Conservation (phyloP, 2,329 filamentous ascomycete species). For the Clonostachys byssicola region DNA sequence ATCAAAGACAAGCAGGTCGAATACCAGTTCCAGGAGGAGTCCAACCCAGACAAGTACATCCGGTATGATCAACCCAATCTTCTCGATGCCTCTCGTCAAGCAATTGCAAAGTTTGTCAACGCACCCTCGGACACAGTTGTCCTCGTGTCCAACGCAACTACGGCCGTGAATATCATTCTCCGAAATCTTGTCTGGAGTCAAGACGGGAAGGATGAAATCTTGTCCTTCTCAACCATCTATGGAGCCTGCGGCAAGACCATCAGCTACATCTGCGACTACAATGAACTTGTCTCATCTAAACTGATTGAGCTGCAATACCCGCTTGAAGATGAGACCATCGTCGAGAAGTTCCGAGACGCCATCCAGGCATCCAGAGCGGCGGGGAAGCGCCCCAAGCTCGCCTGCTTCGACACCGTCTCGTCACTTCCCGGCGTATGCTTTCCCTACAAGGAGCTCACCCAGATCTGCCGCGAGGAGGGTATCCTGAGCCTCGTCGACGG, state of each 20-base stretch:
- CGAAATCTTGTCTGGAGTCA: constrained; percentile 64
- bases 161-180: constrained; percentile 74
- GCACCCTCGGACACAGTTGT: constrained; percentile 64
- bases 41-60: constrained; percentile 71
- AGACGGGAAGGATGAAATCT: constrained; percentile 71
- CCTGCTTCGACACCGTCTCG: constrained; percentile 72
- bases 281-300: constrained; percentile 33
- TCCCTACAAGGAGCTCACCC: constrained; percentile 67
- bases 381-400: constrained; percentile 62
- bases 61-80: constrained; percentile 60
- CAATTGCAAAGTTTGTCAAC: constrained; percentile 63
- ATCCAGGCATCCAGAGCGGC: constrained; percentile 45
- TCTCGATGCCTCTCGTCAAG: constrained; percentile 64
- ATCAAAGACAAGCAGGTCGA: constrained; percentile 55
- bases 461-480: constrained; percentile 60
- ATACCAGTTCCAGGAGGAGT: constrained; percentile 66
- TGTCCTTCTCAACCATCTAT: constrained; percentile 79
- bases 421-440: constrained; percentile 75
- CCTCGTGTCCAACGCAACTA: constrained; percentile 78
- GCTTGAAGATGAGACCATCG: constrained; percentile 62
- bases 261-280: constrained; percentile 66
- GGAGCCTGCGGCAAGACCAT: constrained; percentile 72
- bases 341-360: constrained; percentile 54
- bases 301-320: constrained; percentile 66
- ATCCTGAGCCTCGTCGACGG: constrained; percentile 77